Base-by-base conservation (phyloP, 495 filamentous ascomycete genomes). In the Sporormia fimetaria region DNA sequence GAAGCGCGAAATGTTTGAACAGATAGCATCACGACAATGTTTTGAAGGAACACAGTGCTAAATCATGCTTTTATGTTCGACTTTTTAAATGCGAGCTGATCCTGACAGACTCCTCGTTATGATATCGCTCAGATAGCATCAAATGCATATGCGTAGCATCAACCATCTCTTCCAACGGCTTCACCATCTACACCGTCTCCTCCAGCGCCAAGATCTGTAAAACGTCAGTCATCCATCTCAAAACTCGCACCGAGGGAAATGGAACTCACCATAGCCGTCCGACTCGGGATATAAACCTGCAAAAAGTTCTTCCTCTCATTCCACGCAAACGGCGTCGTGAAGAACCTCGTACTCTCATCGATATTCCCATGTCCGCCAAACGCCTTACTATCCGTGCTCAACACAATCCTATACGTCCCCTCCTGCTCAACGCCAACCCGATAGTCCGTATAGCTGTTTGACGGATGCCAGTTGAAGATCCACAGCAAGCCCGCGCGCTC, bases 391-490 rank as follows among this genome's bases (percentile, higher is more conserved):
- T 98, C 90, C 4, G 79, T 75, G 55, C 93, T 84, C 21, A 98
- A 68, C 4, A 95, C 78, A 44, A 95, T 79, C 22, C 77, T 71
- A 60, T 98, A 98, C 9, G 83, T 94, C 14, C 90, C 90, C 1
- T 78, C 57, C 7, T 70, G 65, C 35, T 96, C 83, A 33, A 98
- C 71, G 0, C 90, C 90, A 41, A 96, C 78, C 14, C 92, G 71
- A 56, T 94, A 98, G 57, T 96, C 92, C 12, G 84, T 75, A 59
- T 80, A 98, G 67, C 84, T 93, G 29, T 80, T 54, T n/a, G 73
- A 73, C 4, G 83, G 79, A 57, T 95, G 78, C 70, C 94, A 94
- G 63, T 98, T 98, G 71, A 98, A 96, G 51, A 94, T 74, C 73
- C 83, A 98, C 22, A 98, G 66, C 28, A 94, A 60, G 0, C 87